These are phyloP conservation scores for Acacia acuminata DNA, from an alignment of 306 rosid genomes.

Conservation along the genomic window DNA sequence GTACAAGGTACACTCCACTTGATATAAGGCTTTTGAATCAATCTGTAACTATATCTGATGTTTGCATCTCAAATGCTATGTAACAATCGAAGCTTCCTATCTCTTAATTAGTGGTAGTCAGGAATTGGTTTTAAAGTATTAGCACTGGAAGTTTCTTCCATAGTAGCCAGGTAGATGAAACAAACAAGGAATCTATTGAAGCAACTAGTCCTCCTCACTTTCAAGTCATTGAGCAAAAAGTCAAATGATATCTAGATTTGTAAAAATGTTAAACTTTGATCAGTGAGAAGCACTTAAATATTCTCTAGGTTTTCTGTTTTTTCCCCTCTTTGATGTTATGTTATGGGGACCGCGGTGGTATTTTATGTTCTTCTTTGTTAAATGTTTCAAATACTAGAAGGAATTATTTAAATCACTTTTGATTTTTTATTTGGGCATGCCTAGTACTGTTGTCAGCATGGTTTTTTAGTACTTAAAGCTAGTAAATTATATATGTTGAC, in stretches of 20 bases:
- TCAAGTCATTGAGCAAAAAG: slow-evolving; percentile 42
- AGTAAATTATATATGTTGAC: not conserved
- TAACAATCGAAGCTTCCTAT: too few relatives aligned
- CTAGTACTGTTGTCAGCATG: not conserved
- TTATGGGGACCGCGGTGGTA: not conserved
- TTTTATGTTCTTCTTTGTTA: not conserved
- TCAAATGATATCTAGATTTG: slow-evolving; percentile 25
- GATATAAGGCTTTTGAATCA: too few relatives aligned
- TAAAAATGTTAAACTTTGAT: not conserved
- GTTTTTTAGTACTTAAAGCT: not conserved
- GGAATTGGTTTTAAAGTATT: not conserved
- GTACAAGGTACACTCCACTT: too few relatives aligned
- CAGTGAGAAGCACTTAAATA: not conserved
- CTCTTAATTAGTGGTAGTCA: slow-evolving; percentile 31
- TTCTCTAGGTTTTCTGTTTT: not conserved
- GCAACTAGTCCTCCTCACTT: slow-evolving; percentile 23
- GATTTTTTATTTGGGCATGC: not conserved
- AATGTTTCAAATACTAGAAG: not conserved
- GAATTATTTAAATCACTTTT: slow-evolving; percentile 12
- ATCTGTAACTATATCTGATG: too few relatives aligned
- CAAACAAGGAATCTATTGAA: slow-evolving; percentile 31
- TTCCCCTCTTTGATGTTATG: not conserved
- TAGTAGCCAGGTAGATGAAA: slow-evolving; percentile 41
- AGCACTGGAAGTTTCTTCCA: slow-evolving; percentile 33
- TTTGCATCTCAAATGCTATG: too few relatives aligned